Base-by-base conservation (phyloP, 1,284 basidiomycete genomes). In the Leccinum cinnamomeum region DNA sequence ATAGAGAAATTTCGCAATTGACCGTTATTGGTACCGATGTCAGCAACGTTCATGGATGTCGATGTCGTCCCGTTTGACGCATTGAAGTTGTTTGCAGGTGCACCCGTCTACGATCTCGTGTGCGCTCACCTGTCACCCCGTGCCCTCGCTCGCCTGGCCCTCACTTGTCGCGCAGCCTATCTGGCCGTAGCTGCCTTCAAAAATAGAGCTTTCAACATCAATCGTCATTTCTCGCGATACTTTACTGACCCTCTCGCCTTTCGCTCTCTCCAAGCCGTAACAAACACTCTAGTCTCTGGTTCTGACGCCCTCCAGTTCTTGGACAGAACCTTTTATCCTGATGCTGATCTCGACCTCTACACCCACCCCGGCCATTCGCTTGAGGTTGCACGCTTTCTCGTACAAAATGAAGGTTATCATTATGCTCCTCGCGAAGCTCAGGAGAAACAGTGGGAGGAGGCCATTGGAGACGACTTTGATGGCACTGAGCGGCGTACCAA, bases 271-370 rank as follows among this genome's bases (percentile, higher is more conserved):
- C 82, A 83, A 68, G 77, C 75, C 1, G 62, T 66, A 41, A 83
- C 81, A 0, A 76, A 76, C 23, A 76, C 78, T 0, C 63, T 85
- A 8, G 76, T 85, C 25, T 84, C 83, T 2, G 83, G 83, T 14
- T 84, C 83, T 0, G 73, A 69, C 33, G 83, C 79, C 1, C 76
- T 84, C 7, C 82, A 84, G 64, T 81, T 84, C 67, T 74, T 85
- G 54, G 78, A 79, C 53, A 67, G 83, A 10, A 68, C 71, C 1
- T 66, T 71, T 28, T 85, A 83, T 65, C 76, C 77, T 2, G 75
- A 77, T 16, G 74, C 81, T 4, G 83, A 84, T 67, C 77, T 84
- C 2, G 83, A 85, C 59, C 41, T 84, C 4, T 84, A 83, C 65
- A 74, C 77, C 8, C 70, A 76, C 12, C 69, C 69, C 1, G 67